These are phyloP conservation scores for Myriosclerotinia scirpicola DNA, from an alignment of 2,329 filamentous ascomycete genomes.

Conservation along the genomic window DNA sequence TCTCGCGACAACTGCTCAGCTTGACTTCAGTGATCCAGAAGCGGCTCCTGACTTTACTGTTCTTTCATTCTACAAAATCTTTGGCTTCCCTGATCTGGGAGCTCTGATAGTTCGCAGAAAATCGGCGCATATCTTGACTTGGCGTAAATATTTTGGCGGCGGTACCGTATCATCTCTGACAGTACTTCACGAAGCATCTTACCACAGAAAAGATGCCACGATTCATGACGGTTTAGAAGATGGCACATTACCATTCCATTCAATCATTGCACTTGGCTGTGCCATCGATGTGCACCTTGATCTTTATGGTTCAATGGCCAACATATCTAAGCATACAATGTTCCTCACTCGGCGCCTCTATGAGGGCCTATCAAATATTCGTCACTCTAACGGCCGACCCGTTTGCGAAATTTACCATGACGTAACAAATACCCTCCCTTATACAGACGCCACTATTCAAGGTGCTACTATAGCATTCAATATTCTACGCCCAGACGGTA, in stretches of 20 bases:
- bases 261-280: constrained; percentile 74
- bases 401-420: constrained; percentile 39
- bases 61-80: constrained; percentile 91
- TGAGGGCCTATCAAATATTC: constrained; percentile 56
- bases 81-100: constrained; percentile 89
- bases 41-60: constrained; percentile 78
- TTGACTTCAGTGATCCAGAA: constrained; percentile 64
- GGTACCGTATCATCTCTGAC: constrained; percentile 90
- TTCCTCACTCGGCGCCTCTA: constrained; percentile 62
- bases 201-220: constrained; percentile 73
- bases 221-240: constrained; percentile 85
- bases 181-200: constrained; percentile 68
- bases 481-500: constrained; percentile 64
- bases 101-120: constrained; percentile 76
- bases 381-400: constrained; percentile 60
- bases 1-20: constrained; percentile 69
- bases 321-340: constrained; percentile 68
- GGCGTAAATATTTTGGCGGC: constrained; percentile 82
- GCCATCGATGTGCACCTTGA: constrained; percentile 68
- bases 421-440: constrained; percentile 38
- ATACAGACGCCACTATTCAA: constrained; percentile 39
- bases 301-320: constrained; percentile 69
- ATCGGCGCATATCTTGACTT: constrained; percentile 61
- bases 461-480: constrained; percentile 87
- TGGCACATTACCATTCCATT: constrained; percentile 87